A percentile compares a stretch with the other conserved stretches of the same genome.
Evolutionary conservation across 352 stramenopile species (phyloP).

Genomic region (Pelagophyceae sp.): DNA sequence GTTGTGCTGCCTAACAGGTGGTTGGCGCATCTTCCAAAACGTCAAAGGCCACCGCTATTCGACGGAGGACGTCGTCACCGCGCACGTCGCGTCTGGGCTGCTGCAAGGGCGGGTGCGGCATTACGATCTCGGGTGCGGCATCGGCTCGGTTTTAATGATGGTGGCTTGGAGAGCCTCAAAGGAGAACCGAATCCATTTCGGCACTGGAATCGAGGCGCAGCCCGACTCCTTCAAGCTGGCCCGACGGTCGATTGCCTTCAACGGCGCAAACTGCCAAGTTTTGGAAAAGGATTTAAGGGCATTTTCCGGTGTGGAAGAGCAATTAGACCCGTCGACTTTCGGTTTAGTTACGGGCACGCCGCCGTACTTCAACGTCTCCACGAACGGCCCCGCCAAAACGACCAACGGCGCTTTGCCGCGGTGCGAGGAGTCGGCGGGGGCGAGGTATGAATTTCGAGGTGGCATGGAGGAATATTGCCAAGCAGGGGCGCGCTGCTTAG

Average conservation of each 20-base stretch:
- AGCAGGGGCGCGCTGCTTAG: conserved; percentile 25
- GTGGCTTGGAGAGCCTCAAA: conserved; percentile 27
- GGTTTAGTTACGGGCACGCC: conserved; percentile 41
- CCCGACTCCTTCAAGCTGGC: conserved; percentile 25
- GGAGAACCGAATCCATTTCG: neutral
- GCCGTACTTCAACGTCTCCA: conserved; percentile 39
- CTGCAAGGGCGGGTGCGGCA: neutral
- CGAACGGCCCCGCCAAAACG: neutral
- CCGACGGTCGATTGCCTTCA: conserved; percentile 31
- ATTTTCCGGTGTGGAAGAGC: neutral
- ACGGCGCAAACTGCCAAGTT: conserved; percentile 17
- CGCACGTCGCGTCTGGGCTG: conserved; percentile 28
- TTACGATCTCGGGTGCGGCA: conserved; percentile 40
- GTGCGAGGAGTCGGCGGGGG: conserved; percentile 16
- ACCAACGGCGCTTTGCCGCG: neutral
- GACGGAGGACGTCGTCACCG: conserved; percentile 42
- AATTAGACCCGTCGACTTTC: no score
- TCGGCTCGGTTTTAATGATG: conserved; percentile 41
- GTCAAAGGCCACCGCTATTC: conserved; percentile 39
- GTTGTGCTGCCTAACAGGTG: conserved; percentile 31
- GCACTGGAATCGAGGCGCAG: conserved; percentile 38
- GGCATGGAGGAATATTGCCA: conserved; percentile 40
- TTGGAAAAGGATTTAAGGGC: neutral
- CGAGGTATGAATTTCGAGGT: conserved; percentile 40
- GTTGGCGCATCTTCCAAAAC: conserved; percentile 42